Evolutionary conservation across 495 filamentous ascomycete species (phyloP).

Genomic region (Xylaria cubensis): DNA sequence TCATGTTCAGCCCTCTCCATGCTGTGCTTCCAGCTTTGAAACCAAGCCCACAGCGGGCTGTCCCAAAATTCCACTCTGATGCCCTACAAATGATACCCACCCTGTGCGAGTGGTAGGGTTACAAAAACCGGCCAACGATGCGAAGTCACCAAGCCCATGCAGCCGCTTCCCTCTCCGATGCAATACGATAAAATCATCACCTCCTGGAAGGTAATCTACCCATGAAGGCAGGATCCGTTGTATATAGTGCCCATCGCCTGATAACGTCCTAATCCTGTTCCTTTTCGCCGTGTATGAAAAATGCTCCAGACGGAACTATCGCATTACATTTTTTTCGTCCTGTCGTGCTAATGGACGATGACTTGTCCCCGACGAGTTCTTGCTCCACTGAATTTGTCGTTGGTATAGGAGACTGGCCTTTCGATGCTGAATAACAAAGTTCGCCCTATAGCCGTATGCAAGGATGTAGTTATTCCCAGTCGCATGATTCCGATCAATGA

Average conservation of each 20-base stretch:
- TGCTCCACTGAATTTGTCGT: conserved; percentile 17
- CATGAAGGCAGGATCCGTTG: conserved; percentile 21
- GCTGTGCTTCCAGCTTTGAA: background rate
- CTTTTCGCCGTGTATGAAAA: conserved; percentile 29
- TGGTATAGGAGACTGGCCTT: background rate
- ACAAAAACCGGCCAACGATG: conserved; percentile 22
- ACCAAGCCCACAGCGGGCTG: conserved; percentile 5
- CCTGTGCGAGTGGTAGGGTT: conserved; percentile 15
- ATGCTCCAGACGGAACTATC: conserved; percentile 17
- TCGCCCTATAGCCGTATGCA: conserved; percentile 17
- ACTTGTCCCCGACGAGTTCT: conserved; percentile 7
- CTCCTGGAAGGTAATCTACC: conserved; percentile 15
- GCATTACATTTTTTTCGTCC: conserved; percentile 4
- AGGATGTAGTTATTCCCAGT: conserved; percentile 7
- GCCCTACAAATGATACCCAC: conserved; percentile 1
- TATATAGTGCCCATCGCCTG: conserved; percentile 27
- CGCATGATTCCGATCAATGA: conserved; percentile 20
- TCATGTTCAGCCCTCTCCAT: background rate
- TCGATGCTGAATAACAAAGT: conserved; percentile 19
- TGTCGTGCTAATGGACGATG: background rate
- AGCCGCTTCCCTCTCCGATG: conserved; percentile 25
- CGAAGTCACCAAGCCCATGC: conserved; percentile 25
- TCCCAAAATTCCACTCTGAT: conserved; percentile 8
- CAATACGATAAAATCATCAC: conserved; percentile 27
- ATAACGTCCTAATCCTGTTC: conserved; percentile 16